A percentile compares a stretch with the other conserved stretches of the same genome.
phyloP scores from a whole-genome alignment of 2,329 filamentous ascomycete species.

The Corniculantispora saksenae region DNA sequence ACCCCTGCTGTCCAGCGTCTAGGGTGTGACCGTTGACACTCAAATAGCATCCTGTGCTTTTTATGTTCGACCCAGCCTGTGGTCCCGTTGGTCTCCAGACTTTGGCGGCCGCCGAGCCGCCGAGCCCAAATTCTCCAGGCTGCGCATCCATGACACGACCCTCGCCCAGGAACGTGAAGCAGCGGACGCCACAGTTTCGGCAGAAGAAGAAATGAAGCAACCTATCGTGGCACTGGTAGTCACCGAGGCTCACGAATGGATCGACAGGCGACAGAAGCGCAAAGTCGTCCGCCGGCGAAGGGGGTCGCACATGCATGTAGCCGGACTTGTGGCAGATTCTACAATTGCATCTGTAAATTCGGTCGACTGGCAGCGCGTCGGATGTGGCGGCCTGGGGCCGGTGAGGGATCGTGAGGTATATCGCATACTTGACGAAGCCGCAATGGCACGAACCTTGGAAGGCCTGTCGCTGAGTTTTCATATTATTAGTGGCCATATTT shows the following conservation, averaged over 20 bases:
- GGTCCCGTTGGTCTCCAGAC: not conserved
- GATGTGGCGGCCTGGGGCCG: not conserved
- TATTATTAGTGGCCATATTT: too few species aligned
- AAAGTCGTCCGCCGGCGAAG: constrained; percentile 42
- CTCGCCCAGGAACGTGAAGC: constrained; percentile 41
- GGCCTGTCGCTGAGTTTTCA: not conserved
- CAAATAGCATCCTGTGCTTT: constrained; percentile 30
- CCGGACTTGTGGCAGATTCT: constrained; percentile 50
- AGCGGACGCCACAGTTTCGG: constrained; percentile 45
- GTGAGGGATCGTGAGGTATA: constrained; percentile 42
- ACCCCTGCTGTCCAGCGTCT: constrained; percentile 38
- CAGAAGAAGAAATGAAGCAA: constrained; percentile 47
- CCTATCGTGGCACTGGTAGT: constrained; percentile 39
- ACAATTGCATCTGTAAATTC: constrained; percentile 47
- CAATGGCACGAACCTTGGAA: constrained; percentile 45
- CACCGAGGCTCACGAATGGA: constrained; percentile 39
- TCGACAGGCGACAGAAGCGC: constrained; percentile 44
- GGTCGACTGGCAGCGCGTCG: not conserved
- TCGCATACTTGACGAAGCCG: constrained; percentile 41
- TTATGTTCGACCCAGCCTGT: not conserved
- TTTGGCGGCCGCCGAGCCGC: not conserved
- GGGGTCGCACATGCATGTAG: constrained; percentile 46
- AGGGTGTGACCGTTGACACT: constrained; percentile 41
- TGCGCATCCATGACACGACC: constrained; percentile 25
- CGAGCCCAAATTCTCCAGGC: constrained; percentile 22